Base-by-base conservation (phyloP, 2,329 filamentous ascomycete species). In the Cladosporium sp. region DNA sequence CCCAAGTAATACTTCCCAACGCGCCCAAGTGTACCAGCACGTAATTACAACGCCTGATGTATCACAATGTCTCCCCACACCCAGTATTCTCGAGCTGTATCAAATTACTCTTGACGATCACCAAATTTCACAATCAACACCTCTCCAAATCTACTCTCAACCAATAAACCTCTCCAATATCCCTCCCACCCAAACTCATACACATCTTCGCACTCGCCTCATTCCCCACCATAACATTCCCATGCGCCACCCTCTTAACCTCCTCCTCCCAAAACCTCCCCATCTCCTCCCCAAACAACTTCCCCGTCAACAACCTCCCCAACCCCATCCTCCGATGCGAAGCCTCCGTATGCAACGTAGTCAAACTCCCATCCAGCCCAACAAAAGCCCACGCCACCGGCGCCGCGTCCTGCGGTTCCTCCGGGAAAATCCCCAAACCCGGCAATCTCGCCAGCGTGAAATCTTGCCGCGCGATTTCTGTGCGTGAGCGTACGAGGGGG, bases 381-480 rank as follows among this genome's bases (percentile, higher is more conserved):
- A 72, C 58, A 48, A 88, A 85, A 0, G 76, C 78, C 85, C 85
- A 88, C 0, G 83, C 80, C 4, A 87, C 67, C 0, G 80, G 78
- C 1, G 68, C 73, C 15, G 77, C 73, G 1, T 68, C 74, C 1
- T 71, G 73, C 2, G 16, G 6, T 15, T 77, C 71, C 1, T 46
- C 75, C 22, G 46, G 51, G 45, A 53, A 65, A 38, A 67, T 59
- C 3, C 59, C 62, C 15, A 64, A 45, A 78, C 67, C 18, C 7
- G 69, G 68, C 43, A 75, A 47, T 25, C 65, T 62, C 35, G 69
- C 55, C 46, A 76, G 53, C 9, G 73, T 75, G 11, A 60, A 58
- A 67, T 78, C 74, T 15, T 43, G 47, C 3, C 47, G 30, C 1
- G 77, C 78, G 29, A 88, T 80, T 16, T 75, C 54, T 11, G 79